Evolutionary conservation across 805 yeast species (phyloP), one percentile per base, ranked within the genome.

Genomic region (Pichia eremophila): DNA sequence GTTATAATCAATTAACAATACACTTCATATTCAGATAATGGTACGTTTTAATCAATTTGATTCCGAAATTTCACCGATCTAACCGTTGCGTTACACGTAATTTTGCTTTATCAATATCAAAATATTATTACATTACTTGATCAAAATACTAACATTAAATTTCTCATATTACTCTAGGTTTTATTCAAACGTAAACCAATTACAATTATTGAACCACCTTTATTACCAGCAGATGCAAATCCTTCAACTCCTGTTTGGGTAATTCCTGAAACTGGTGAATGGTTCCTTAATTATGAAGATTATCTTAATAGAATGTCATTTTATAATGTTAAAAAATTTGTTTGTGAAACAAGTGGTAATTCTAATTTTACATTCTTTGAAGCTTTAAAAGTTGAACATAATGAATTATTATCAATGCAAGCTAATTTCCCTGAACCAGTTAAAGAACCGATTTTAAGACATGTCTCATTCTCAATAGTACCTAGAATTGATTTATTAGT

Each of bases 291-390:
- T 7, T 91, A 93, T 63, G 86, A 83, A 46, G 88, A 81, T 10
- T 91, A 87, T 58, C 68, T 93, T 43, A 67, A 67, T 22, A 68
- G 91, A 47, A 66, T 85, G 71, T 88, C 85, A 62, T 85, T 83
- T 64, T 85, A 85, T 63, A 74, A 74, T 50, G 72, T 77, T 44
- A 80, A 79, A 55, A 85, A 87, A 62, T 93, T 93, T 66, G 93
- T 89, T 12, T 93, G 98, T 68, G 99, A 93, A 66, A 84, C 91
- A 43, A 87, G 97, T 0, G 99, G 99, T 14, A 86, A 88, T 58
- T 83, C 96, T 17, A 84, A 95, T 57, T 73, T 91, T 49, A 87
- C 96, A 0, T 93, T 77, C 62, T 90, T 90, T 62, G 95, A 93
- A 58, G 99, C 98, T 0, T 72, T 78, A 41, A 78, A 79, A 46